Percentiles rank a stretch among this genome's conserved stretches.
These are phyloP conservation scores for Camellia japonica DNA, from an alignment of 148 eudicot species.

Conservation along the genomic window DNA sequence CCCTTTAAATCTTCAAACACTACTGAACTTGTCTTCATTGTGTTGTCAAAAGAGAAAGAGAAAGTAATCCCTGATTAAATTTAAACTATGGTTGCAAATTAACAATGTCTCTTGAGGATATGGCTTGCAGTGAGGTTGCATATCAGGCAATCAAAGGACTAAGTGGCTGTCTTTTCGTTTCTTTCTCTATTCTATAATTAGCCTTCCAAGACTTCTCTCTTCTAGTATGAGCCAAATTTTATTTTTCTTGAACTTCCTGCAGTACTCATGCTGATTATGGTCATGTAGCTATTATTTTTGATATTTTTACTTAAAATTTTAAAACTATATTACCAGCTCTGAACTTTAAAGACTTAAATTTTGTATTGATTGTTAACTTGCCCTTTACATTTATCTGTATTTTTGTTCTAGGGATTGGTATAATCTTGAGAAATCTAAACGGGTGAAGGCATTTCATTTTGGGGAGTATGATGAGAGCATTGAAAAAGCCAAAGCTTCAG, in stretches of 20 bases:
- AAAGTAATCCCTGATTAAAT: background rate
- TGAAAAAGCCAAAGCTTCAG: conserved; percentile 61
- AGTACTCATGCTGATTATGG: background rate
- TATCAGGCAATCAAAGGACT: background rate
- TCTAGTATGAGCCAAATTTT: background rate
- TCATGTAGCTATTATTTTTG: background rate
- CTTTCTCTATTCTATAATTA: background rate
- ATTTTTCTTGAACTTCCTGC: background rate
- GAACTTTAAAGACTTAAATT: background rate
- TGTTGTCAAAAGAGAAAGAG: background rate
- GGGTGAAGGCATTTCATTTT: conserved; percentile 78
- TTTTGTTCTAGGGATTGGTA: conserved; percentile 69
- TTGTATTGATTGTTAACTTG: background rate
- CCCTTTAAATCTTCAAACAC: background rate
- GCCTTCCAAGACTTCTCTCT: background rate
- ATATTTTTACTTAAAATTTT: background rate
- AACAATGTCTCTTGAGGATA: conserved; percentile 1
- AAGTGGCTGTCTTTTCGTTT: background rate
- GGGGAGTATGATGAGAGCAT: conserved; percentile 74
- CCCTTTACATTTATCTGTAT: background rate
- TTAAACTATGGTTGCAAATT: background rate
- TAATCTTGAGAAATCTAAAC: conserved; percentile 65
- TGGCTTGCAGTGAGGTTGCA: background rate
- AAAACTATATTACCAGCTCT: background rate
- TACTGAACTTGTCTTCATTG: background rate